A percentile compares a stretch with the other conserved stretches of the same genome.
These are phyloP conservation scores for Cystobasidium ongulense DNA, from an alignment of 768 basidiomycete genomes.

Conservation along the genomic window DNA sequence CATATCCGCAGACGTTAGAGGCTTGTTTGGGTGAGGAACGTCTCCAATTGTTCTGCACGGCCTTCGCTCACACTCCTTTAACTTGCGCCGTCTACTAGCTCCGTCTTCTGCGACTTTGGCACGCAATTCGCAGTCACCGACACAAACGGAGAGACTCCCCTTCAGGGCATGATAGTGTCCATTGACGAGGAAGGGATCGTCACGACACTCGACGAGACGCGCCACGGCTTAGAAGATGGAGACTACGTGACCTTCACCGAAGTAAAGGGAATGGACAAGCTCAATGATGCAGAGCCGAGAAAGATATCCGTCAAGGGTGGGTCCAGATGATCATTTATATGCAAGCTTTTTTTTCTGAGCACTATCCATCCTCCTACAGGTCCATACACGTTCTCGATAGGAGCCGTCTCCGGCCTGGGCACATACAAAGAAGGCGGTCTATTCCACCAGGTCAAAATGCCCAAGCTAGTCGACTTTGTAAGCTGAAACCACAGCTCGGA, in stretches of 20 bases:
- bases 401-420: constrained; percentile 70
- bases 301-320: constrained; percentile 78
- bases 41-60: background rate
- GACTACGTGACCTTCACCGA: constrained; percentile 95
- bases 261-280: constrained; percentile 84
- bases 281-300: constrained; percentile 83
- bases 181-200: constrained; percentile 79
- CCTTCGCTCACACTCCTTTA: background rate
- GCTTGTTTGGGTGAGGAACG: constrained; percentile 73
- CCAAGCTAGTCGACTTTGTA: constrained; percentile 88
- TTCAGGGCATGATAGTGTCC: constrained; percentile 90
- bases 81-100: constrained; percentile 50
- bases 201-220: constrained; percentile 90
- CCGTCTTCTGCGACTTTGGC: constrained; percentile 95
- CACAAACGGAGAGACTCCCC: constrained; percentile 90
- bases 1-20: constrained; percentile 80
- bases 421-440: constrained; percentile 80
- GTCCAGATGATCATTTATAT: too few relatives aligned
- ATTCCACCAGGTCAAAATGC: constrained; percentile 99
- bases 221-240: constrained; percentile 97
- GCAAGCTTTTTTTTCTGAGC: background rate
- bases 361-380: constrained; percentile 45
- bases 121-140: constrained; percentile 89
- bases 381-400: constrained; percentile 93
- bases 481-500: constrained; percentile 44